Percentiles rank a stretch among this genome's conserved stretches.
Evolutionary conservation across 75 land plant species (phyloP).

Genomic region (Pinus taeda): DNA sequence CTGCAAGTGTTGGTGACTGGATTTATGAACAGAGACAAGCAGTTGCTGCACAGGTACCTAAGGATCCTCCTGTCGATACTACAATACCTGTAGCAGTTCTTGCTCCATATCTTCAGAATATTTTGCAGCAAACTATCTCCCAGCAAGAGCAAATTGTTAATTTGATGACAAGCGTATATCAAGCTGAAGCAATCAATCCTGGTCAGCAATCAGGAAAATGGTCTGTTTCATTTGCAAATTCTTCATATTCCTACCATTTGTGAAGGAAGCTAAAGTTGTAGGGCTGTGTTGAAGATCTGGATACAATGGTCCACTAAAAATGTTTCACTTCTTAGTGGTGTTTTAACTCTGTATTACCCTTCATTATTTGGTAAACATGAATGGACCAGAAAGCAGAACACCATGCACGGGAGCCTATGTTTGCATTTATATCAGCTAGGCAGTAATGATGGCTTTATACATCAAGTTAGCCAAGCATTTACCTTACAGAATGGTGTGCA

Average conservation of each 20-base stretch:
- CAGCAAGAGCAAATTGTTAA: too few relatives aligned
- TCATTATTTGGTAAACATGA: background rate
- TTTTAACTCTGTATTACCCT: background rate
- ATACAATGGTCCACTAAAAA: background rate
- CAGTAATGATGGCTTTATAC: background rate
- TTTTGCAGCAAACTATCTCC: too few relatives aligned
- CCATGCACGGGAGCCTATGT: background rate
- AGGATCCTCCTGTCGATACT: too few relatives aligned
- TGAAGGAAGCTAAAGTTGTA: background rate
- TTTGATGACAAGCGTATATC: too few relatives aligned
- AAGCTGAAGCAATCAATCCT: too few relatives aligned
- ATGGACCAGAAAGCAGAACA: constrained; percentile 3
- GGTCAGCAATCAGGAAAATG: too few relatives aligned
- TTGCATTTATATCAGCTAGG: constrained; percentile 8
- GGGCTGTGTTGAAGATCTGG: too few relatives aligned
- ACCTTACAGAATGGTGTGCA: background rate
- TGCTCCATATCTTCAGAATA: too few relatives aligned
- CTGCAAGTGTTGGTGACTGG: too few relatives aligned
- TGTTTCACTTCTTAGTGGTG: background rate
- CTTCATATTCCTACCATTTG: background rate
- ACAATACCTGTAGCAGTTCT: too few relatives aligned
- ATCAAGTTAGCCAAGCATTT: background rate
- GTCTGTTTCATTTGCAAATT: background rate
- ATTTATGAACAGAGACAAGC: too few relatives aligned
- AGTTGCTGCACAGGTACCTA: too few relatives aligned